Percentiles rank a stretch among this genome's conserved stretches.
phyloP scores from a whole-genome alignment of 108 stramenopile species.

The Cylindrotheca fusiformis region DNA sequence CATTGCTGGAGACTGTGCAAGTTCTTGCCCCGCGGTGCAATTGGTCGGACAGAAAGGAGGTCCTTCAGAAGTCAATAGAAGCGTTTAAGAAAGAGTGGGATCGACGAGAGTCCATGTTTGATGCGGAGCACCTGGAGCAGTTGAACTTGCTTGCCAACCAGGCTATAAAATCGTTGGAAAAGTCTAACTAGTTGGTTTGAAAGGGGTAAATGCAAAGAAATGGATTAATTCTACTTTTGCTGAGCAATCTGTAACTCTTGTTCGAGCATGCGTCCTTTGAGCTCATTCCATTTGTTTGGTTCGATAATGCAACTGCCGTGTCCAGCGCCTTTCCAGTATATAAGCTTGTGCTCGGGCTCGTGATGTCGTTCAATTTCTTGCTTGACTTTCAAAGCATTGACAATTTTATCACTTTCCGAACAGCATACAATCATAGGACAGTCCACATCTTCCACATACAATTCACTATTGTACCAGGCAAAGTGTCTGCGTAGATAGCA shows the following conservation, averaged over 20 bases:
- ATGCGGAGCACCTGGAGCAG: conserved; percentile 5
- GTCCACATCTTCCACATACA: conserved; percentile 84
- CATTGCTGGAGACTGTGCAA: conserved; percentile 36
- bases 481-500: conserved; percentile 83
- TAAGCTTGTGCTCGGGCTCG: background rate
- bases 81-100: conserved; percentile 9
- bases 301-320: conserved; percentile 27
- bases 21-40: conserved; percentile 51
- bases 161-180: background rate
- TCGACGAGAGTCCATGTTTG: background rate
- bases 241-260: conserved; percentile 22
- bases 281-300: conserved; percentile 20
- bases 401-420: conserved; percentile 76
- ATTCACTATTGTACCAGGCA: conserved; percentile 86
- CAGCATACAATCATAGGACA: conserved; percentile 56
- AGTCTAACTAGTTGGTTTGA: background rate
- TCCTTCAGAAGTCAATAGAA: background rate
- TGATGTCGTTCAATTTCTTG: conserved; percentile 36
- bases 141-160: background rate
- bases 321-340: conserved; percentile 26
- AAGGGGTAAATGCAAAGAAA: background rate
- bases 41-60: conserved; percentile 9
- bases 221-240: too few relatives aligned
- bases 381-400: conserved; percentile 56
- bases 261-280: conserved; percentile 16